Conservation (phyloP, 1,139 yeast genomes). For the Suhomyces anneliseae region DNA sequence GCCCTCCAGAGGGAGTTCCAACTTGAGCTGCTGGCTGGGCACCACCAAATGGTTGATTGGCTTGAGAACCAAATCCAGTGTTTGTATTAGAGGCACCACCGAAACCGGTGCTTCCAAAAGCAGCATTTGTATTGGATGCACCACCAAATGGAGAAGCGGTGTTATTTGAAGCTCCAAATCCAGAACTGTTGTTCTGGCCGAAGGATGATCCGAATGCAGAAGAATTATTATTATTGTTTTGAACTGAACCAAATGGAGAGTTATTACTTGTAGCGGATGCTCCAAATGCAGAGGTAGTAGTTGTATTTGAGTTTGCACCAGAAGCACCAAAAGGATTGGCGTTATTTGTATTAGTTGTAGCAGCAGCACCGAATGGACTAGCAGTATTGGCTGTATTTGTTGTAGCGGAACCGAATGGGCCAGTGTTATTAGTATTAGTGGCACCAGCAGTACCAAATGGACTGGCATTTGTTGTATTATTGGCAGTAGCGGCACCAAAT, state of each 20-base stretch:
- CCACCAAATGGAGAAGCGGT: constrained; percentile 14
- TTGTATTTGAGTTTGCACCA: neutral
- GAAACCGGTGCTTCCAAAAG: constrained; percentile 12
- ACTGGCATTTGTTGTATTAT: constrained; percentile 3
- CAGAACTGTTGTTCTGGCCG: too few relatives aligned
- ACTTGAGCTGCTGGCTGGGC: neutral
- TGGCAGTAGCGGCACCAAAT: constrained; percentile 10
- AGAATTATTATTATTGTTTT: neutral
- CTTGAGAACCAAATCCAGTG: neutral
- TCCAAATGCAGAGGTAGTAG: neutral
- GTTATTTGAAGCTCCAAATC: neutral
- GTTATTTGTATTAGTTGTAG: neutral
- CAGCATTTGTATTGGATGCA: constrained; percentile 7
- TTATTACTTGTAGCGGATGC: neutral
- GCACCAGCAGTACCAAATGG: constrained; percentile 13
- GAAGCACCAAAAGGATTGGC: constrained; percentile 8
- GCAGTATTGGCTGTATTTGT: neutral
- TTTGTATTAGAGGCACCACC: constrained; percentile 10
- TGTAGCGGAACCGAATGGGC: constrained; percentile 9
- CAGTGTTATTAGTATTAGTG: neutral
- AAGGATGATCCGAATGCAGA: neutral
- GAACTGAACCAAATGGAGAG: constrained; percentile 11
- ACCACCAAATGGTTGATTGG: constrained; percentile 12
- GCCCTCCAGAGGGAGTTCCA: neutral
- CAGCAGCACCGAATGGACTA: constrained; percentile 5